Evolutionary conservation across 805 yeast species (phyloP).

Genomic region (Phaffomyces antillensis): DNA sequence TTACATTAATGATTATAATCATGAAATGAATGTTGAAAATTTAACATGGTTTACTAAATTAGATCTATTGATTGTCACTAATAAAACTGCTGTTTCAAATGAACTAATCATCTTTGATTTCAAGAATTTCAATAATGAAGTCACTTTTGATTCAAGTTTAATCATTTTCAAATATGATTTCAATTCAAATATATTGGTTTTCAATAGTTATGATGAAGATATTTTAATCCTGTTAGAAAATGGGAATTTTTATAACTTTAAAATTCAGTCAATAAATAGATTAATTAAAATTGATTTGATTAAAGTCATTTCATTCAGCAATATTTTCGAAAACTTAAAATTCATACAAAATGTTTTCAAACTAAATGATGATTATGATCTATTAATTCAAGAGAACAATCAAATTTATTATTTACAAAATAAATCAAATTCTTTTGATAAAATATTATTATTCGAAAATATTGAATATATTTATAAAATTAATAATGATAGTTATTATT

Average conservation of each 20-base stretch:
- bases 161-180: conserved; percentile 26
- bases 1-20: conserved; percentile 21
- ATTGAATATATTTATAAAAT: conserved; percentile 21
- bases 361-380: conserved; percentile 11
- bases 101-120: conserved; percentile 22
- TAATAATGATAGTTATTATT: conserved; percentile 22
- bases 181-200: conserved; percentile 9
- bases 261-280: conserved; percentile 11
- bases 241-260: conserved; percentile 19
- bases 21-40: conserved; percentile 14
- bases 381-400: conserved; percentile 20
- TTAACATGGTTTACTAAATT: conserved; percentile 16
- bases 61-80: conserved; percentile 16
- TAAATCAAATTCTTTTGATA: conserved; percentile 5
- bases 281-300: conserved; percentile 17
- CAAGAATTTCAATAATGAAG: conserved; percentile 10
- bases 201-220: conserved; percentile 19
- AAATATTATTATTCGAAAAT: conserved; percentile 17
- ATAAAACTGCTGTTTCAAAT: conserved; percentile 12
- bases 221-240: conserved; percentile 16
- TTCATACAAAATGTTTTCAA: conserved; percentile 12
- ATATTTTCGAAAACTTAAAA: conserved; percentile 6
- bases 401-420: conserved; percentile 17
- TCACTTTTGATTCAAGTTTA: conserved; percentile 17
- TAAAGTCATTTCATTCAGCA: conserved; percentile 13